Conservation (phyloP, 2,329 filamentous ascomycete species). For the Emericellopsis atlantica region DNA sequence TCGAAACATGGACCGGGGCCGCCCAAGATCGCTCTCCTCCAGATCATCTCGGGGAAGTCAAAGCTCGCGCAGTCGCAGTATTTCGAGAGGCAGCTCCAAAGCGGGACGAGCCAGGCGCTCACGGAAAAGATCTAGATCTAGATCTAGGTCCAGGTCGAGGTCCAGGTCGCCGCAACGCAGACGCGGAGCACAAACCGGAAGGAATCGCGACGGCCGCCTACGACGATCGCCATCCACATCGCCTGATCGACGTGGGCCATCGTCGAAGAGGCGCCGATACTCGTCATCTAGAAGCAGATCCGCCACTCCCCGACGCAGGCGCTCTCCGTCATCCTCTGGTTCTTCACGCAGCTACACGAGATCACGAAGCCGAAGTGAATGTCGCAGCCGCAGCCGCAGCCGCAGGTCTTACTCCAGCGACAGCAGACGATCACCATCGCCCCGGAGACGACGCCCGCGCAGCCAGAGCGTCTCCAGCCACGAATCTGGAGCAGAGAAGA, state of each 20-base stretch:
- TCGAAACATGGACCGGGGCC: neutral
- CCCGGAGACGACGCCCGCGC: constrained; percentile 6
- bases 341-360: constrained; percentile 25
- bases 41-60: constrained; percentile 15
- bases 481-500: too few species aligned
- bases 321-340: constrained; percentile 22
- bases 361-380: constrained; percentile 23
- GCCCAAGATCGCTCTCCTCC: constrained; percentile 18
- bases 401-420: too few species aligned
- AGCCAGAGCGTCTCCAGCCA: too few species aligned
- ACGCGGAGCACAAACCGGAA: constrained; percentile 8
- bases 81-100: constrained; percentile 15
- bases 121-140: constrained; percentile 27
- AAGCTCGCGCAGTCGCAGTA: constrained; percentile 18
- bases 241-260: constrained; percentile 24
- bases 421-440: constrained; percentile 4
- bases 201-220: constrained; percentile 7
- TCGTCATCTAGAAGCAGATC: constrained; percentile 36
- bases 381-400: constrained; percentile 9
- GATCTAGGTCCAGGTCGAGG: constrained; percentile 1
- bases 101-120: constrained; percentile 17
- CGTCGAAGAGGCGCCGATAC: constrained; percentile 36
- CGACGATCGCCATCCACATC: constrained; percentile 22
- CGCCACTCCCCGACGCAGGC: constrained; percentile 20
- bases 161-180: constrained; percentile 10